phyloP scores from a whole-genome alignment of 768 basidiomycete genomes.

The Tricholoma terreum region DNA sequence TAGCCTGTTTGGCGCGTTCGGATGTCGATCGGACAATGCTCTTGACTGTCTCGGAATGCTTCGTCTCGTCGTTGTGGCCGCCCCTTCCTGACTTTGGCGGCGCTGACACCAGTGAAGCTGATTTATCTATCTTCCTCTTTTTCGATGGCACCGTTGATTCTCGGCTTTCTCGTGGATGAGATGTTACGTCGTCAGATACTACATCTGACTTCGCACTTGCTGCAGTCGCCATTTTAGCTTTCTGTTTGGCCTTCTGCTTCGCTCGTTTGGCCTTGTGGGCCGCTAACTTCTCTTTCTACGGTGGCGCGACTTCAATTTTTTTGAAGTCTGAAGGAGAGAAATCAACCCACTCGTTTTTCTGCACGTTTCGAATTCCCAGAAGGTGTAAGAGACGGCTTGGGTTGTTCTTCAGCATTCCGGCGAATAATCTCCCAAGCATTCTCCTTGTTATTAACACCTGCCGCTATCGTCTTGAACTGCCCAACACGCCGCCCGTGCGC shows the following conservation, averaged over 20 bases:
- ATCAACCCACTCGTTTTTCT: conserved; percentile 52
- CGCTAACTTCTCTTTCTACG: conserved; percentile 46
- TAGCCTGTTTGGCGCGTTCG: conserved; percentile 36
- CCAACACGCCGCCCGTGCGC: conserved; percentile 61
- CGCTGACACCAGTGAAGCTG: conserved; percentile 2
- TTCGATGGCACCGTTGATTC: conserved; percentile 9
- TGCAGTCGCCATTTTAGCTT: conserved; percentile 17
- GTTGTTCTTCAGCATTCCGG: conserved; percentile 24
- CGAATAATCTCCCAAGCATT: conserved; percentile 48
- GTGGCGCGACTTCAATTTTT: neutral
- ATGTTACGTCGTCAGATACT: neutral
- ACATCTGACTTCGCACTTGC: neutral
- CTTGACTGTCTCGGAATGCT: conserved; percentile 15
- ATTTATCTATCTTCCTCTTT: conserved; percentile 15
- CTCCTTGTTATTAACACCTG: conserved; percentile 35
- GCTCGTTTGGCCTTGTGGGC: conserved; percentile 45
- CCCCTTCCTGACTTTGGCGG: neutral
- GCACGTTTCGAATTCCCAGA: conserved; percentile 52
- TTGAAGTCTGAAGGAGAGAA: neutral
- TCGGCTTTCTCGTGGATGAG: neutral
- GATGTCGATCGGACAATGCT: conserved; percentile 37
- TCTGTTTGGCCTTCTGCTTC: conserved; percentile 45
- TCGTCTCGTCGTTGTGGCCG: conserved; percentile 9
- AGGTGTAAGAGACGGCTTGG: conserved; percentile 20
- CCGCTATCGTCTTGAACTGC: conserved; percentile 44